A percentile compares a stretch with the other conserved stretches of the same genome.
phyloP scores from a whole-genome alignment of 1,284 basidiomycete species.

The Pseudozyma tsukubaensis region DNA sequence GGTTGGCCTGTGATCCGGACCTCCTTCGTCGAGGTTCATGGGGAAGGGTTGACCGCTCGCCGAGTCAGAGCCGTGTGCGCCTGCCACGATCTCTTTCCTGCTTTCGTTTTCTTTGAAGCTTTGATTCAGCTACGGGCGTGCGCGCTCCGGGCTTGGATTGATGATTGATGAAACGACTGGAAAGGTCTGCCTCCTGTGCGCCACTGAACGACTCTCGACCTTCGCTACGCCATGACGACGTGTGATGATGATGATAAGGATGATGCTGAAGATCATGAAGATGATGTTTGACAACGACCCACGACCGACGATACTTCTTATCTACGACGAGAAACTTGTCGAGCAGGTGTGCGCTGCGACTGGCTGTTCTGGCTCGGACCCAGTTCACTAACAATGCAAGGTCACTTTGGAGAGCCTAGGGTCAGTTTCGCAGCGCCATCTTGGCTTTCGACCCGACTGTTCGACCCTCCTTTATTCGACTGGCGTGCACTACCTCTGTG shows the following conservation, averaged over 20 bases:
- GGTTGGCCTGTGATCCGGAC: conserved; percentile 52
- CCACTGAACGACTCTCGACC: conserved; percentile 33
- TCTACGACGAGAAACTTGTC: conserved; percentile 11
- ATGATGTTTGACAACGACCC: conserved; percentile 16
- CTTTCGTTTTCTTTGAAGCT: conserved; percentile 30
- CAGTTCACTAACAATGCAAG: conserved; percentile 32
- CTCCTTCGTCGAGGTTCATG: conserved; percentile 50
- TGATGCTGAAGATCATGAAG: conserved; percentile 9
- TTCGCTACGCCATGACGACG: conserved; percentile 10
- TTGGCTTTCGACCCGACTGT: conserved; percentile 36
- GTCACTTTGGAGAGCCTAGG: conserved; percentile 52
- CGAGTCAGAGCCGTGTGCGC: conserved; percentile 56
- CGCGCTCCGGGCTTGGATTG: conserved; percentile 15
- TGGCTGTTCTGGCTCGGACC: conserved; percentile 53
- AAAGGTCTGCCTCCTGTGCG: conserved; percentile 37
- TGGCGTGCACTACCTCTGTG: conserved; percentile 21
- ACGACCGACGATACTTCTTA: background rate
- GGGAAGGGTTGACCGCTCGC: conserved; percentile 53
- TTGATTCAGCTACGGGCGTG: conserved; percentile 23
- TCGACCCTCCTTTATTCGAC: conserved; percentile 16
- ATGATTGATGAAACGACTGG: conserved; percentile 37
- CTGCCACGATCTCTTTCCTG: conserved; percentile 41
- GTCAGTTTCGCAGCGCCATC: conserved; percentile 12
- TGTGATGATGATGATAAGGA: conserved; percentile 17
- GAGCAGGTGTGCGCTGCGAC: conserved; percentile 16